Conservation (phyloP, 768 basidiomycete species). For the Rhizopogon vulgaris region DNA sequence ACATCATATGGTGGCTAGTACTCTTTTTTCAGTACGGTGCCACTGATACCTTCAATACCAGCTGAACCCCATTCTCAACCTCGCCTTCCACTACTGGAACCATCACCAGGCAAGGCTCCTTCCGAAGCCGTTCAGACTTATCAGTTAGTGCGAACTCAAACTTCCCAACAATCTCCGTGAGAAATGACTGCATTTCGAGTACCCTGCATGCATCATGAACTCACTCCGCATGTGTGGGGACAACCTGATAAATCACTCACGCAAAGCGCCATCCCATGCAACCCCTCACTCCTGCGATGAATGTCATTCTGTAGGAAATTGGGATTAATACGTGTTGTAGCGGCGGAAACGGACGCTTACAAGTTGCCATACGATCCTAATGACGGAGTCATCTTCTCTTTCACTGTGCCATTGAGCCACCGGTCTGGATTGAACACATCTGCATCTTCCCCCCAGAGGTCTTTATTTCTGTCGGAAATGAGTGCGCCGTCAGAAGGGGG, state of each 20-base stretch:
- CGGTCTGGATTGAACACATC: conserved; percentile 25
- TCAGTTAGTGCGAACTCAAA: conserved; percentile 39
- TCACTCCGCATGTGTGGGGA: not conserved
- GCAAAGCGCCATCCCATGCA: conserved; percentile 11
- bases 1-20: not conserved
- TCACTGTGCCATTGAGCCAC: conserved; percentile 10
- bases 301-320: not conserved
- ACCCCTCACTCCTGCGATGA: not conserved
- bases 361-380: conserved; percentile 18
- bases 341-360: conserved; percentile 7
- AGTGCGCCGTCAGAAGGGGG: not conserved
- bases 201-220: conserved; percentile 14
- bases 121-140: conserved; percentile 22
- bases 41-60: conserved; percentile 30
- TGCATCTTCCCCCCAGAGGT: conserved; percentile 26
- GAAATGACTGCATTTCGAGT: conserved; percentile 45
- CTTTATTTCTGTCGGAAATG: conserved; percentile 13
- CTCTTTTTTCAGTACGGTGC: conserved; percentile 1
- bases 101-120: conserved; percentile 37
- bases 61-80: conserved; percentile 34
- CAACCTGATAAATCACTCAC: not conserved
- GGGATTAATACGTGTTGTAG: not conserved
- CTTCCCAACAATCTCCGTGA: conserved; percentile 41
- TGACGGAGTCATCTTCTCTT: not conserved
- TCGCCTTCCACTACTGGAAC: conserved; percentile 37